Conservation (phyloP, 345 rosid genomes). For the Mallotus nudiflorus region DNA sequence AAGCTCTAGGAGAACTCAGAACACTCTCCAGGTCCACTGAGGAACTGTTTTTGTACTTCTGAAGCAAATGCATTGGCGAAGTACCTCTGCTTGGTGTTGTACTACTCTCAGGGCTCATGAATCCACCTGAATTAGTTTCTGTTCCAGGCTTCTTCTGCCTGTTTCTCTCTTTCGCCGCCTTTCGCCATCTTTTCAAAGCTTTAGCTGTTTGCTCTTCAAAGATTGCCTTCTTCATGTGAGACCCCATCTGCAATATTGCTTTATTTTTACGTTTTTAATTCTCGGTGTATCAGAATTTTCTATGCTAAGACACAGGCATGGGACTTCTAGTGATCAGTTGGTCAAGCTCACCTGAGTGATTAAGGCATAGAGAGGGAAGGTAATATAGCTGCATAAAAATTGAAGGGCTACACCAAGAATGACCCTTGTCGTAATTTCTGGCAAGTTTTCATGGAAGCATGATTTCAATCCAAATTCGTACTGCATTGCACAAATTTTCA, state of each 20-base stretch:
- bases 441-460: slow-evolving; percentile 35
- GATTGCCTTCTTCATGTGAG: slow-evolving; percentile 53
- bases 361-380: slow-evolving; percentile 45
- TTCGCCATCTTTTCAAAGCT: slow-evolving; percentile 46
- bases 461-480: slow-evolving; percentile 38
- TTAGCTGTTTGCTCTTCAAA: slow-evolving; percentile 47
- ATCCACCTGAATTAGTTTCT: background rate
- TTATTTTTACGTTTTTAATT: too few species aligned
- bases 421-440: slow-evolving; percentile 22
- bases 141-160: slow-evolving; percentile 19
- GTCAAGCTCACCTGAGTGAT: slow-evolving; percentile 47
- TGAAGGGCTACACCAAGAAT: slow-evolving; percentile 35
- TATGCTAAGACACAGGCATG: too few species aligned
- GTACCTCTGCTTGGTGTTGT: slow-evolving; percentile 36
- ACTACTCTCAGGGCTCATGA: slow-evolving; percentile 31
- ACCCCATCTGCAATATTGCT: slow-evolving; percentile 40
- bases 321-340: too few species aligned
- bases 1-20: slow-evolving; percentile 25
- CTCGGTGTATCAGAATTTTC: too few species aligned
- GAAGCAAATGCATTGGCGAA: slow-evolving; percentile 40
- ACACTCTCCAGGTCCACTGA: slow-evolving; percentile 34
- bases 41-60: slow-evolving; percentile 26
- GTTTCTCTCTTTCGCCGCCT: slow-evolving; percentile 42
- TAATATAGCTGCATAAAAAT: slow-evolving; percentile 43
- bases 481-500: slow-evolving; percentile 17